Evolutionary conservation across 768 basidiomycete species (phyloP).

Genomic region (Macrolepiota albuminosa): DNA sequence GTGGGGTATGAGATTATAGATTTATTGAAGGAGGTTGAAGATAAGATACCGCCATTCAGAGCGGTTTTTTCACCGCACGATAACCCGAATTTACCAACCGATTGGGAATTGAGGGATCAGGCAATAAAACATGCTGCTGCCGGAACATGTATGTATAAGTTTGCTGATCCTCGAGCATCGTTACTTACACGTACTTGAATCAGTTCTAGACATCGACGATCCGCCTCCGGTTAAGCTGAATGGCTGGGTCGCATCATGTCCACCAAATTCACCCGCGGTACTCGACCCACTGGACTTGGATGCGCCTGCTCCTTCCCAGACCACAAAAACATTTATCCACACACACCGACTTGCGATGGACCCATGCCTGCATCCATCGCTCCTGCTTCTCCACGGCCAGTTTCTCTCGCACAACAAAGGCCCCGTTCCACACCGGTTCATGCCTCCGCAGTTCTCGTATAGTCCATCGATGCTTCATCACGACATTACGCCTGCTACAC

Average conservation of each 20-base stretch:
- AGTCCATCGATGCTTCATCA: constrained; percentile 43
- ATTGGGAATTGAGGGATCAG: constrained; percentile 28
- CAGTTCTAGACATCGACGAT: constrained; percentile 28
- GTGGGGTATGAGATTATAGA: constrained; percentile 32
- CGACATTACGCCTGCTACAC: constrained; percentile 45
- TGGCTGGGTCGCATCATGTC: constrained; percentile 39
- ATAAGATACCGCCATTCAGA: constrained; percentile 40
- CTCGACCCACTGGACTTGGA: constrained; percentile 23
- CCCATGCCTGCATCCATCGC: constrained; percentile 38
- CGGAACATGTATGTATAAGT: constrained; percentile 29
- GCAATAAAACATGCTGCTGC: constrained; percentile 33
- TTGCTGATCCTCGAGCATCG: neutral
- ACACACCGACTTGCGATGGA: constrained; percentile 40
- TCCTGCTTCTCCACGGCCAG: constrained; percentile 40
- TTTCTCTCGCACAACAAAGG: constrained; percentile 45
- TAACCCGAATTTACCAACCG: constrained; percentile 34
- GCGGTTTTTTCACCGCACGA: constrained; percentile 51
- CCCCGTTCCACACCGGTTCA: constrained; percentile 33
- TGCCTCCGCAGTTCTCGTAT: constrained; percentile 50
- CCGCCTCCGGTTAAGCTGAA: constrained; percentile 23
- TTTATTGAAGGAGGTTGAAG: constrained; percentile 35
- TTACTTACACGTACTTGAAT: neutral
- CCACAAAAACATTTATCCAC: constrained; percentile 40
- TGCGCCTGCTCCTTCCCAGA: constrained; percentile 11
- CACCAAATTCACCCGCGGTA: constrained; percentile 28